Evolutionary conservation across 257 asterid species (phyloP).

Genomic region (Solanum pennellii): DNA sequence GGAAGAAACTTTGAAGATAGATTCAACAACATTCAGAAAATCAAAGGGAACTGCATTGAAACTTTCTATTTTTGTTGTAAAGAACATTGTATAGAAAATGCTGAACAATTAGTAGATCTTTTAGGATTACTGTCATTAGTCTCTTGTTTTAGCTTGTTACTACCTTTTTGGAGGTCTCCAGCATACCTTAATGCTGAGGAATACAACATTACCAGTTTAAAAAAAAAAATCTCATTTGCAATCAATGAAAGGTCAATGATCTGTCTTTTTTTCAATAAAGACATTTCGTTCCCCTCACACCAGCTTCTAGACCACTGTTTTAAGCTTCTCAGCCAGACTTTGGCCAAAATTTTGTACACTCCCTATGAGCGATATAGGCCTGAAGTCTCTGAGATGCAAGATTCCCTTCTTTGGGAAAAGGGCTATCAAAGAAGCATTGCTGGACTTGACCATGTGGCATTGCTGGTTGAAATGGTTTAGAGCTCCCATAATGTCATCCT

Average conservation of each 20-base stretch:
- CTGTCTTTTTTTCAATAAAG: neutral
- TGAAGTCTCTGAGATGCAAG: neutral
- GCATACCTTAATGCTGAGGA: neutral
- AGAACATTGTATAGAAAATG: neutral
- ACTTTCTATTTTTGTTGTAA: neutral
- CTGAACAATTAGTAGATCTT: neutral
- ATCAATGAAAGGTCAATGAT: neutral
- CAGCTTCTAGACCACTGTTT: neutral
- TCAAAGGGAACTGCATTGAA: neutral
- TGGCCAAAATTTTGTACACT: neutral
- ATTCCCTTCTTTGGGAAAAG: neutral
- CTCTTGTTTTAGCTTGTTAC: neutral
- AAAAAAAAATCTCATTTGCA: neutral
- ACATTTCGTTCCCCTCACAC: neutral
- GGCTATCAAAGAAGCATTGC: neutral
- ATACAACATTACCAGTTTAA: neutral
- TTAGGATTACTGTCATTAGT: neutral
- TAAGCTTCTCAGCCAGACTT: neutral
- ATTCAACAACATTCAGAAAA: neutral
- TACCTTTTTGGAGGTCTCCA: neutral
- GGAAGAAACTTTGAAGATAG: neutral
- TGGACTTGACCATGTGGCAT: neutral
- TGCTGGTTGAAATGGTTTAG: neutral
- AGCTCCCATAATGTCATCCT: neutral
- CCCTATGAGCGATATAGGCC: neutral